Conservation (phyloP, 345 rosid species). For the Cardamine occulta region DNA sequence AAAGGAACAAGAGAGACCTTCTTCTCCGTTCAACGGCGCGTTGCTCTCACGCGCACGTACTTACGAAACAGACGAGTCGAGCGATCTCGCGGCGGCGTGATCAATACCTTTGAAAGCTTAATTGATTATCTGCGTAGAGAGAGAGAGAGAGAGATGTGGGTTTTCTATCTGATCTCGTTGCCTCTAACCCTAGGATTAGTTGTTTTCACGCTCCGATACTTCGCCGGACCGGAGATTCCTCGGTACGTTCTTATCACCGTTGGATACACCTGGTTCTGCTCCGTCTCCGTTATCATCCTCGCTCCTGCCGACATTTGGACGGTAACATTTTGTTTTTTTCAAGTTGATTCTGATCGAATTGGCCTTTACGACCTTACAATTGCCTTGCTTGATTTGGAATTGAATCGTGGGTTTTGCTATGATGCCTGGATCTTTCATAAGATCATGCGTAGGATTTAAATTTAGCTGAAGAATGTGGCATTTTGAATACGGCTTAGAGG, state of each 20-base stretch:
- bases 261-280: conserved; percentile 97
- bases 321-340: conserved; percentile 44
- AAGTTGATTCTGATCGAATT: conserved; percentile 6
- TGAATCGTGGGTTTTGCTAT: background rate
- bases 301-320: conserved; percentile 98
- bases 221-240: conserved; percentile 94
- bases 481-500: conserved; percentile 5
- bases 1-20: conserved; percentile 18
- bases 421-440: no score
- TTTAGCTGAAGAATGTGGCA: conserved; percentile 9
- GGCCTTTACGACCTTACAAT: background rate
- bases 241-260: conserved; percentile 92
- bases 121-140: conserved; percentile 6
- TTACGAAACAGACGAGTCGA: conserved; percentile 3
- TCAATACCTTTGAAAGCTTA: conserved; percentile 11
- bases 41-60: conserved; percentile 32
- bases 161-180: conserved; percentile 93
- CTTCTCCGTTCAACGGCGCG: conserved; percentile 30
- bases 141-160: conserved; percentile 83
- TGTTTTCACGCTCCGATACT: conserved; percentile 73
- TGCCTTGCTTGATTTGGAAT: no score
- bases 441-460: conserved; percentile 2
- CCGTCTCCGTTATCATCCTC: conserved; percentile 93
- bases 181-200: conserved; percentile 97
- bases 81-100: conserved; percentile 32